Evolutionary conservation across 139 green algal genomes (phyloP).

Genomic region (Volvox africanus): DNA sequence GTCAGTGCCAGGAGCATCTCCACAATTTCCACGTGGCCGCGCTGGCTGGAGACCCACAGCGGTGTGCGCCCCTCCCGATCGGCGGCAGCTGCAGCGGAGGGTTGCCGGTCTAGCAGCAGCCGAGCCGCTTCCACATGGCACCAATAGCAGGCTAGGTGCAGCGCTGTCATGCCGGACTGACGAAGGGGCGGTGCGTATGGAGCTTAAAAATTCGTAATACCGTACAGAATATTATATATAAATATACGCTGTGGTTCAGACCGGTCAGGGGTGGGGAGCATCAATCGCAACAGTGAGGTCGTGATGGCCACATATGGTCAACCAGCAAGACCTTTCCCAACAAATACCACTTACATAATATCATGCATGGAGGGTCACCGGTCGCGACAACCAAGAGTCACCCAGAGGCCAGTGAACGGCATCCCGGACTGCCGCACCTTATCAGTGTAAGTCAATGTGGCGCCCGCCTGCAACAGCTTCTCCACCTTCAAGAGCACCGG

Average conservation of each 20-base stretch:
- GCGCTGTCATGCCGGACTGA: constrained; percentile 38
- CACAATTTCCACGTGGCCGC: constrained; percentile 27
- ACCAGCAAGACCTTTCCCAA: too few relatives aligned
- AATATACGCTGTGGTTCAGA: too few relatives aligned
- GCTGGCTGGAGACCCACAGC: constrained; percentile 40
- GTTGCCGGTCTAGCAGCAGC: neutral
- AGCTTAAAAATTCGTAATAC: too few relatives aligned
- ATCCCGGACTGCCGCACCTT: constrained; percentile 3
- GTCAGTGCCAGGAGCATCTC: constrained; percentile 2
- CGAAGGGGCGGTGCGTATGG: neutral
- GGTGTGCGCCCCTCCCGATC: constrained; percentile 33
- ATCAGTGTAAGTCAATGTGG: neutral
- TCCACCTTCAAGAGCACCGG: constrained; percentile 7
- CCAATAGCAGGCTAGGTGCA: constrained; percentile 40
- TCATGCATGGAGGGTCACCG: too few relatives aligned
- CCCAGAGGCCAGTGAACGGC: too few relatives aligned
- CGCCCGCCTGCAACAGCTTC: constrained; percentile 29
- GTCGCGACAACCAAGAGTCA: too few relatives aligned
- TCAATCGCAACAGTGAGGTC: too few relatives aligned
- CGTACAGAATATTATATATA: too few relatives aligned
- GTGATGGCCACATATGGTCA: too few relatives aligned
- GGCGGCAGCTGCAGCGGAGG: neutral
- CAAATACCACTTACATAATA: too few relatives aligned
- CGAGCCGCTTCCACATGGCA: neutral
- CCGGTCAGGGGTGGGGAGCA: too few relatives aligned